phyloP scores from a whole-genome alignment of 2,329 filamentous ascomycete genomes.

The Macrophomina pseudophaseolina region DNA sequence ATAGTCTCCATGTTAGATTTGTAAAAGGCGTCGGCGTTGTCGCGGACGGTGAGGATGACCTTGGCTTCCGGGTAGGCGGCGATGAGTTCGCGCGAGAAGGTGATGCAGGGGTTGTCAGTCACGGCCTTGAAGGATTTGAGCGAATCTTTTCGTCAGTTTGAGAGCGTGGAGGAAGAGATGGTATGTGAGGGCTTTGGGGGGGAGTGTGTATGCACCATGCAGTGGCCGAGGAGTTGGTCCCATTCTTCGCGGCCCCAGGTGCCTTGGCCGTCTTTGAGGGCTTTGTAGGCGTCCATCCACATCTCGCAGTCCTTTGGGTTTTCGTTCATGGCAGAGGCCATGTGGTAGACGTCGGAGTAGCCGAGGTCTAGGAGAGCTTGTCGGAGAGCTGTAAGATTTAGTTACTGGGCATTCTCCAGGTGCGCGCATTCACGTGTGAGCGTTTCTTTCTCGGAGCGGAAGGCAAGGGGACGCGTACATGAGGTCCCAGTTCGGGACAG shows the following conservation, averaged over 20 bases:
- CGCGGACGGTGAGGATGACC: conserved; percentile 29
- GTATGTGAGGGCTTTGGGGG: too few relatives aligned
- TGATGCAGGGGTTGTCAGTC: conserved; percentile 28
- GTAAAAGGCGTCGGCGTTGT: conserved; percentile 20
- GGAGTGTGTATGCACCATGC: too few relatives aligned
- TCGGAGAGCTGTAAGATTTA: conserved; percentile 33
- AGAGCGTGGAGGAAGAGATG: too few relatives aligned
- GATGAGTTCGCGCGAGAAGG: conserved; percentile 31
- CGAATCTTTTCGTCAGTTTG: too few relatives aligned
- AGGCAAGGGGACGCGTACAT: not conserved
- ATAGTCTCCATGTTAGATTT: conserved; percentile 18
- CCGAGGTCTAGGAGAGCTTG: conserved; percentile 34
- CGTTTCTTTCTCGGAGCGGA: too few relatives aligned
- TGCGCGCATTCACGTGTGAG: too few relatives aligned
- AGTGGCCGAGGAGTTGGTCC: conserved; percentile 42
- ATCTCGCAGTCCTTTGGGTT: not conserved
- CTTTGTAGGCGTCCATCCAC: conserved; percentile 44
- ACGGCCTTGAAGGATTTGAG: conserved; percentile 23
- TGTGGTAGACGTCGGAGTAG: conserved; percentile 1
- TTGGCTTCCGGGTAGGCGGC: conserved; percentile 31
- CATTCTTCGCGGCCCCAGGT: conserved; percentile 38
- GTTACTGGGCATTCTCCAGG: not conserved
- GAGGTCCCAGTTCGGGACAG: conserved; percentile 40
- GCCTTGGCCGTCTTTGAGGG: conserved; percentile 38
- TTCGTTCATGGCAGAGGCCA: not conserved